A percentile compares a stretch with the other conserved stretches of the same genome.
Evolutionary conservation across 2,329 filamentous ascomycete species (phyloP).

Genomic region (Diaporthe batatas): DNA sequence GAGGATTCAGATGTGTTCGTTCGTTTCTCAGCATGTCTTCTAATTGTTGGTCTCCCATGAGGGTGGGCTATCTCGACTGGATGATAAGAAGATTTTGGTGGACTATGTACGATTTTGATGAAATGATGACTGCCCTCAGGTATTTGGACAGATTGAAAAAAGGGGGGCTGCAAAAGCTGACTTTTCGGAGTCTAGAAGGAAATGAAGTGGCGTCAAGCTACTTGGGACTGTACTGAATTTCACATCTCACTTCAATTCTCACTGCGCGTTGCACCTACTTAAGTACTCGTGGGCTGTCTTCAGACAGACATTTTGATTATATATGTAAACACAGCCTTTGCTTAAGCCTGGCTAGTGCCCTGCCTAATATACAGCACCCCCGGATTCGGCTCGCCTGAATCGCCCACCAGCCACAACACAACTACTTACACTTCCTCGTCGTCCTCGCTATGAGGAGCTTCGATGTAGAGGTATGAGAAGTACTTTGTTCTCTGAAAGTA

Average conservation of each 20-base stretch:
- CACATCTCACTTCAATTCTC: background rate
- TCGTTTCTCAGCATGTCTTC: conserved; percentile 17
- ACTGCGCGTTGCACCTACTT: background rate
- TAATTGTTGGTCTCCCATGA: conserved; percentile 11
- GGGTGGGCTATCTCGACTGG: background rate
- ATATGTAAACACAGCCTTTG: no score
- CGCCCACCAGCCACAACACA: no score
- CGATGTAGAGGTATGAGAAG: background rate
- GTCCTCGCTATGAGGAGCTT: no score
- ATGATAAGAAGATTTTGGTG: background rate
- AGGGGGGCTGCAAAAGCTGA: conserved; percentile 40
- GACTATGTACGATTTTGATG: conserved; percentile 32
- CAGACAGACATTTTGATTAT: no score
- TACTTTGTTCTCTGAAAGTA: background rate
- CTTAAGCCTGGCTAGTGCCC: no score
- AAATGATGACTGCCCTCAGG: background rate
- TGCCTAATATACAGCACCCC: no score
- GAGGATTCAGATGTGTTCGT: conserved; percentile 9
- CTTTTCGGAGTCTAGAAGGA: background rate
- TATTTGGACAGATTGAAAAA: conserved; percentile 22
- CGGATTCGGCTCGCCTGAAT: no score
- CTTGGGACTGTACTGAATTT: conserved; percentile 3
- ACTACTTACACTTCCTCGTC: no score
- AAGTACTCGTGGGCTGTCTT: background rate
- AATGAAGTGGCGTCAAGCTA: background rate